Base-by-base conservation (phyloP, 768 basidiomycete species). In the Sarcomyxa edulis region DNA sequence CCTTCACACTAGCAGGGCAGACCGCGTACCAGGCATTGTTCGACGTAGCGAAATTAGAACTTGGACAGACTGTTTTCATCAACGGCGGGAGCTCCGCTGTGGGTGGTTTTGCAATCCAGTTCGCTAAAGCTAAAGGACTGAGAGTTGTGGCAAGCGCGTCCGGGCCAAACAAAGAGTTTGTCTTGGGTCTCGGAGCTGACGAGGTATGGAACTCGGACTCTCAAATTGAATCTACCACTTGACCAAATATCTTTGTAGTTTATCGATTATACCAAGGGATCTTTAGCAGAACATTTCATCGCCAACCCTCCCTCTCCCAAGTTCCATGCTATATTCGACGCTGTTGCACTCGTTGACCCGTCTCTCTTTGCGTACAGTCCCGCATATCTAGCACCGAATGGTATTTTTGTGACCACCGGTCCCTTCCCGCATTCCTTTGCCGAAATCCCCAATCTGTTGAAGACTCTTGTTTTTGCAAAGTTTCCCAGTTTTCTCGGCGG, bases 41-140 rank as follows among this genome's bases (percentile, higher is more conserved):
- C 11, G 54, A 69, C 15, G 44, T 58, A 0, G 53, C 57, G 0
- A 52, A 62, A 21, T 50, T 76, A 7, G 64, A 75, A 43, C 39
- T 49, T 10, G 70, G 66, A 7, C 69, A 71, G 44, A 55, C 60
- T 3, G 59, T 82, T 6, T 68, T 81, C 53, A 59, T 82, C 51
- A 73, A 78, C 38, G 79, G 79, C 0, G 80, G 76, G 0, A 72
- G 69, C 21, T 69, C 72, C 1, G 55, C 69, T 5, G 75, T 80
- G 1, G 80, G 80, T 5, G 53, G 59, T 23, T 62, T 64, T 37
- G 78, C 75, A 3, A 74, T 81, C 32, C 75, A 79, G 51, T 52
- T 82, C 14, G 75, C 77, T 14, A 81, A 79, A 47, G 67, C 69
- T 1, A 57, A 61, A 34, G 74, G 73, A 3, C 65, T 66, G 42